Evolutionary conservation across 2,329 filamentous ascomycete genomes (phyloP), one percentile per base, ranked within the genome.

Genomic region (Phaeomoniella chlamydospora): DNA sequence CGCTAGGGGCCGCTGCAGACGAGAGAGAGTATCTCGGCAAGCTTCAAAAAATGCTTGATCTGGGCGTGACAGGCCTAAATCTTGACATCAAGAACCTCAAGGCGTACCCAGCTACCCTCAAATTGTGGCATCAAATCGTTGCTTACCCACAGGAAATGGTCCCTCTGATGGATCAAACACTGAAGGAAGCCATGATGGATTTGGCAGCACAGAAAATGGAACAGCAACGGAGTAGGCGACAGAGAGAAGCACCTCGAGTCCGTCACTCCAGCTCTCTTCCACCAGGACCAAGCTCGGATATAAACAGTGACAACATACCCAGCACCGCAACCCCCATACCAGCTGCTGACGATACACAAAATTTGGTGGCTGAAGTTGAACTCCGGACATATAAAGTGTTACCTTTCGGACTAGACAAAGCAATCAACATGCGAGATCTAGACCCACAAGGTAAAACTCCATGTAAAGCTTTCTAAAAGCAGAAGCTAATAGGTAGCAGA

Each of bases 131-230:
- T 55, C 92, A 98, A 57, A 67, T 92, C 39, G 84, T 93, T 54
- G 79, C 82, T 11, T 98, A 94, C 52, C 90, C 90, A 0, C 86
- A 90, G 51, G 90, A 98, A 68, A 87, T 98, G 36, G 81, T 98
- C 31, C 87, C 88, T 2, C 70, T 96, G 33, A 94, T 98, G 80
- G 92, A 98, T 68, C 84, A 93, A 56, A 77, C 78, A 4, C 74
- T 94, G 35, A 92, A 94, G 53, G 88, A 98, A 59, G 69, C 85
- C 37, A 93, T 96, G 79, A 74, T 90, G 15, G 87, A 94, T 52
- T 64, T 96, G 34, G 86, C 88, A 1, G 74, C 82, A 42, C 77
- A 92, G 49, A 83, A 81, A 68, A 67, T 78, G 19, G 74, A 74
- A 40, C 69, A 80, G 51, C 72, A 79, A 54, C 31, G 59, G 62